Evolutionary conservation across 2,329 filamentous ascomycete genomes (phyloP), one percentile per base, ranked within the genome.

Genomic region (Chaetomium olivaceum): DNA sequence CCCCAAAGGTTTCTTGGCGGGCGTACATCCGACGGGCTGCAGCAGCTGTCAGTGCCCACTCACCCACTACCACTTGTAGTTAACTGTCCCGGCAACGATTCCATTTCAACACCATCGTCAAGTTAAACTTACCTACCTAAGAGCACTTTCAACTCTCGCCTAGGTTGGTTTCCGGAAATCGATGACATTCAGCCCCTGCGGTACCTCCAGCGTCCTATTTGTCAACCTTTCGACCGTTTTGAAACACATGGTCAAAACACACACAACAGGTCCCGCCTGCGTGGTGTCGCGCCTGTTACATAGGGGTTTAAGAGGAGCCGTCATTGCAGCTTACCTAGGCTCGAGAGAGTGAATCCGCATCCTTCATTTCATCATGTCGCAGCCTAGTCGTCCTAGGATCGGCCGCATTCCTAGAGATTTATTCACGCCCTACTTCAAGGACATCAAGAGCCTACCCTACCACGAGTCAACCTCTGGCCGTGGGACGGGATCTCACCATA

Each of bases 381-480:
- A 80, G 14, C 73, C 80, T 2, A 72, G 82, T 11, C 77, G 80
- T 52, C 76, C 79, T 36, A 74, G 87, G 63, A 83, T 85, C 63
- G 83, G 83, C 69, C 77, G 66, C 51, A 68, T 91, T n/a, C 78
- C 87, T 27, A 92, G 91, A 75, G 87, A 92, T 59, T 83, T 85
- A 62, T 92, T 96, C 73, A 80, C 88, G 2, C 76, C 79, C 46
- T 83, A 89, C 68, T 92, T 96, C 76, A 81, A 83, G 25, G 83
- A 82, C 36, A 82, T 91, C 54, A 90, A 91, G 75, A 90, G 88
- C 25, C 88, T 91, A 71, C 82, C 85, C 21, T 95, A 95, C 78
- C 83, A 83, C 68, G 89, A 91, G 29, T 77, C 81, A 43, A 78
- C 80, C 3, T 59, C 70, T 2, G 63, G 68, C 48, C 81, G 87